phyloP scores from a whole-genome alignment of 176 grass and related monocot genomes.

The Phoenix dactylifera region DNA sequence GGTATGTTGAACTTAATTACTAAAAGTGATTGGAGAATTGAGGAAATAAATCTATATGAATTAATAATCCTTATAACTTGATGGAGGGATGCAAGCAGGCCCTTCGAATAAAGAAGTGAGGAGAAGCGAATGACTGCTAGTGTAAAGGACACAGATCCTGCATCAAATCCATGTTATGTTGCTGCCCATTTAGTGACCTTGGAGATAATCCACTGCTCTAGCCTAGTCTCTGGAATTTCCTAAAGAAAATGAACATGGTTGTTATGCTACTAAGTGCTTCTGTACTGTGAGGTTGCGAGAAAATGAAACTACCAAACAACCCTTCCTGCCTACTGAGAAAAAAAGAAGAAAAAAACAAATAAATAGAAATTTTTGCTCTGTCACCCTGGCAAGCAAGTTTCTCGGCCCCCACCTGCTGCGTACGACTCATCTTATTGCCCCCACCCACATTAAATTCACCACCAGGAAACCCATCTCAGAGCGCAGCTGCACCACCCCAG shows the following conservation, averaged over 20 bases:
- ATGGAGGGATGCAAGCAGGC: too few relatives aligned
- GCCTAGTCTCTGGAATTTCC: conserved; percentile 2
- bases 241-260: conserved; percentile 1
- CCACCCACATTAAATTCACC: conserved; percentile 31
- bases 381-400: too few relatives aligned
- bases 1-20: too few relatives aligned
- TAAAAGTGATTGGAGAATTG: too few relatives aligned
- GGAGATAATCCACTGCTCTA: background rate
- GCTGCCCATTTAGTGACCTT: background rate
- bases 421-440: conserved; percentile 16
- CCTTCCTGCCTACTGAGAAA: conserved; percentile 8
- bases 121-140: too few relatives aligned
- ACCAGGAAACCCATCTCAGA: conserved; percentile 17
- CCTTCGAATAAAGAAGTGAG: too few relatives aligned
- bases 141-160: too few relatives aligned
- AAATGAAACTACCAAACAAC: conserved; percentile 21
- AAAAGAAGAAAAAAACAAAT: too few relatives aligned
- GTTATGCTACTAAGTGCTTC: background rate
- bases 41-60: too few relatives aligned
- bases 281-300: background rate
- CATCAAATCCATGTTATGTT: background rate
- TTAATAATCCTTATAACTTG: too few relatives aligned
- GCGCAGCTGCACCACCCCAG: conserved; percentile 5
- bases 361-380: too few relatives aligned
- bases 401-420: background rate